Percentiles rank a stretch among this genome's conserved stretches.
Conservation (phyloP, 495 filamentous ascomycete genomes). For the Aspergillus cristatus region DNA sequence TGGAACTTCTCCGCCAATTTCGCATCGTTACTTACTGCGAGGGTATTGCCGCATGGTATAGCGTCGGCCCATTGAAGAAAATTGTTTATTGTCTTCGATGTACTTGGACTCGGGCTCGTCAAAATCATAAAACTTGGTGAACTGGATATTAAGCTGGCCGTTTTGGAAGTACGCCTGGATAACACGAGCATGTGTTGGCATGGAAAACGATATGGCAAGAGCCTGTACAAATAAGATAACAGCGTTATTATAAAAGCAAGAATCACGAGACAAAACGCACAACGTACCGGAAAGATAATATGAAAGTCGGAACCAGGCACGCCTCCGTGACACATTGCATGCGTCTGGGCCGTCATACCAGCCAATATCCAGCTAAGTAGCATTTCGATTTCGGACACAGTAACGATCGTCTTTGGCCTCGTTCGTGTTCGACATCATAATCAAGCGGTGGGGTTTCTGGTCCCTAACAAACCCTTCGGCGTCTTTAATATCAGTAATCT, state of each 20-base stretch:
- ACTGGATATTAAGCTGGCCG: not conserved
- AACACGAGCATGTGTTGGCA: not conserved
- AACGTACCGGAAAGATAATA: not conserved
- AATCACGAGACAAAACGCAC: too few relatives aligned
- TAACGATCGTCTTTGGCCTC: not conserved
- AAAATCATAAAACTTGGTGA: not conserved
- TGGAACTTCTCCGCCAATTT: too few relatives aligned
- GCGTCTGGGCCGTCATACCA: not conserved
- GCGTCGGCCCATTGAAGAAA: not conserved
- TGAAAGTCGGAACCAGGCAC: not conserved
- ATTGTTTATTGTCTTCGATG: not conserved
- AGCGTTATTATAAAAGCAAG: too few relatives aligned
- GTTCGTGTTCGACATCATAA: not conserved
- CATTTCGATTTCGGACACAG: not conserved
- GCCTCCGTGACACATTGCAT: not conserved
- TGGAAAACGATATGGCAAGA: not conserved
- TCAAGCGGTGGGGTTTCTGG: not conserved
- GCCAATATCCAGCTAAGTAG: not conserved
- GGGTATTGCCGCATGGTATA: not conserved
- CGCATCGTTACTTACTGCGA: too few relatives aligned
- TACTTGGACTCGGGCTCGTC: not conserved
- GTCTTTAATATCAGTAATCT: not conserved
- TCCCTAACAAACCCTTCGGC: not conserved
- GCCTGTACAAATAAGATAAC: not conserved
- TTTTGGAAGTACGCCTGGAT: not conserved